Percentiles rank a stretch among this genome's conserved stretches.
Evolutionary conservation across 1,139 yeast species (phyloP).

Genomic region (Geotrichum histeridarum): DNA sequence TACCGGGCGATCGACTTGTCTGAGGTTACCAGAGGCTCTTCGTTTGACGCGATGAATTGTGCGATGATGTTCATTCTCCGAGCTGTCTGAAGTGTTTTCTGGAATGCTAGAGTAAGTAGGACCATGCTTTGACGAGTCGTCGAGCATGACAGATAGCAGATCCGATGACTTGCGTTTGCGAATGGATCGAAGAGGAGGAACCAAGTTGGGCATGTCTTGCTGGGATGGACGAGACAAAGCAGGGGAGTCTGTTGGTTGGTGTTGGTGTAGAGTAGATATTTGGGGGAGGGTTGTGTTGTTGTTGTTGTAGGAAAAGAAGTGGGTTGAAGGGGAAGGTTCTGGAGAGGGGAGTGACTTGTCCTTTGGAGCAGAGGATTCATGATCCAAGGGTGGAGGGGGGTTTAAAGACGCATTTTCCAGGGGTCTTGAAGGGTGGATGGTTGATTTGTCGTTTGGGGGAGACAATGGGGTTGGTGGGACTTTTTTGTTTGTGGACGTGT

Average conservation of each 20-base stretch:
- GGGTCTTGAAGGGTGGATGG: background rate
- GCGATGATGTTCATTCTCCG: conserved; percentile 5
- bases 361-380: conserved; percentile 4
- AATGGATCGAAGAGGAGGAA: conserved; percentile 8
- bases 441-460: background rate
- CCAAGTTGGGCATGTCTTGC: background rate
- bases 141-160: conserved; percentile 13
- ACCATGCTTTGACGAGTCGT: conserved; percentile 1
- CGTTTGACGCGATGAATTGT: conserved; percentile 5
- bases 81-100: conserved; percentile 5
- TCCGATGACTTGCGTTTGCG: conserved; percentile 15
- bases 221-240: background rate
- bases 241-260: background rate
- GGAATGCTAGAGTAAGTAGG: background rate
- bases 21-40: conserved; percentile 7
- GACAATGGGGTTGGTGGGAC: background rate
- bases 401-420: background rate
- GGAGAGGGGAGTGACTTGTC: conserved; percentile 17
- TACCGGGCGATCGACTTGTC: background rate
- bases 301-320: conserved; percentile 12
- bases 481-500: conserved; percentile 5
- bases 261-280: conserved; percentile 9
- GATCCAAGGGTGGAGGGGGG: background rate
- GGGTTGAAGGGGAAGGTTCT: conserved; percentile 19
- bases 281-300: conserved; percentile 7